Evolutionary conservation across 208 protist genomes (phyloP), one percentile per base, ranked within the genome.

Genomic region (Trypanosoma mega): DNA sequence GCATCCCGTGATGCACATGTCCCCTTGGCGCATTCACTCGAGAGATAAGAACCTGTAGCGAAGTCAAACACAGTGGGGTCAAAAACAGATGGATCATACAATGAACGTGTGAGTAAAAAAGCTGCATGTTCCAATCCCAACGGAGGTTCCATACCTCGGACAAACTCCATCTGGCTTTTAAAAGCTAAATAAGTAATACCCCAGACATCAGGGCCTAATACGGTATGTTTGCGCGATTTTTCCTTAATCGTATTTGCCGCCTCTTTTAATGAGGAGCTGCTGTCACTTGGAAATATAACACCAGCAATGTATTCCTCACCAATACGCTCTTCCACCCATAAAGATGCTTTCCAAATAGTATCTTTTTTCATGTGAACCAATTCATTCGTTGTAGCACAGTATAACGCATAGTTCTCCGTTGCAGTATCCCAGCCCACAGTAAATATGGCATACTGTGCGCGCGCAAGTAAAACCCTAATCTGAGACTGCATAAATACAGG

Each of bases 251-350:
- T 31, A 24, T 53, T 34, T 5, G 74, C 61, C 4, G 75, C 78
- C 7, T 76, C 57, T 69, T 77, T 85, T 9, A 95, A 52, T 2
- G 60, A 41, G 0, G 43, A n/a, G 5, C 63, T 74, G 31, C 68
- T 56, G 46, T 92, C 85, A 53, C 69, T 72, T 27, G 72, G 69
- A 55, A 95, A 95, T 4, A 95, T 21, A 16, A 95, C 73, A 33
- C 84, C 85, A 16, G 89, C 89, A 49, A 95, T 90, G 77, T 81
- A 92, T 11, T 91, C 79, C 9, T 91, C 83, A n/a, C 71, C 72
- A 44, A 95, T 76, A 39, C 74, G 74, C 44, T 85, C 81, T 24
- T 95, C 89, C 63, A 95, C 68, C 89, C 89, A 95, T 60, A 87
- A 81, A 33, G 82, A 68, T 21, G 67, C 74, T 65, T 90, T 92